Percentiles rank a stretch among this genome's conserved stretches.
Conservation (phyloP, 2,329 filamentous ascomycete species). For the Epichloe sibirici region DNA sequence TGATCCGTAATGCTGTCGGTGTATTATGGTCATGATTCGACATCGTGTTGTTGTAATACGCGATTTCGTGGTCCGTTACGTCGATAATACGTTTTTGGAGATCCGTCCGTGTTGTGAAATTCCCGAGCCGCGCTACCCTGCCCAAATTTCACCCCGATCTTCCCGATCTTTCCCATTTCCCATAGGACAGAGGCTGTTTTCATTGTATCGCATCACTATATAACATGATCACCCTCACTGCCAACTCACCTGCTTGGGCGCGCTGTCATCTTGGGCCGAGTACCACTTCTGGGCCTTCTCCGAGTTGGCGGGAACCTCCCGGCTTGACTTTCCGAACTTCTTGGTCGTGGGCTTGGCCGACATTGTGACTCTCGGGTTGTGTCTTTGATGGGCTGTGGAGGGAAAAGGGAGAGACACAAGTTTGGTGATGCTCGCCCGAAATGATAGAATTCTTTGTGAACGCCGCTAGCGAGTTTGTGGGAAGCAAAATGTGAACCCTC, state of each 20-base stretch:
- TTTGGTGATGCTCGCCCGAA: slow-evolving; percentile 27
- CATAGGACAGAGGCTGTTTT: neutral
- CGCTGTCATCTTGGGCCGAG: slow-evolving; percentile 80
- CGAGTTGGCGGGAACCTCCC: slow-evolving; percentile 72
- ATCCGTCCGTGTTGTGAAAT: no score
- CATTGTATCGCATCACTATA: slow-evolving; percentile 5
- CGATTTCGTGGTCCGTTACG: neutral
- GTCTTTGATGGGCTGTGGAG: slow-evolving; percentile 21
- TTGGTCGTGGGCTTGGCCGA: slow-evolving; percentile 69
- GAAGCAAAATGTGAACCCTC: slow-evolving; percentile 32
- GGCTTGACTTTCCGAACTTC: slow-evolving; percentile 96
- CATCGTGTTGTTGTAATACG: no score
- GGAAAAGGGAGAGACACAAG: slow-evolving; percentile 24
- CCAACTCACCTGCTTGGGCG: slow-evolving; percentile 85
- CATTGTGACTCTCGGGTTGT: slow-evolving; percentile 49
- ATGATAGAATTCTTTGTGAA: slow-evolving; percentile 31
- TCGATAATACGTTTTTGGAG: no score
- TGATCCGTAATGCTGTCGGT: no score
- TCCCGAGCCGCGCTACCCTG: neutral
- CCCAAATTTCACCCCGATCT: neutral
- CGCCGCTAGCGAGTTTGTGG: slow-evolving; percentile 31
- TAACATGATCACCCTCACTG: slow-evolving; percentile 11
- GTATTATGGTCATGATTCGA: no score
- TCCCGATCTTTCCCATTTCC: neutral
- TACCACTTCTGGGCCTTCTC: slow-evolving; percentile 99